Base-by-base conservation (phyloP, 108 stramenopile species). In the Epithemia pelagica region DNA sequence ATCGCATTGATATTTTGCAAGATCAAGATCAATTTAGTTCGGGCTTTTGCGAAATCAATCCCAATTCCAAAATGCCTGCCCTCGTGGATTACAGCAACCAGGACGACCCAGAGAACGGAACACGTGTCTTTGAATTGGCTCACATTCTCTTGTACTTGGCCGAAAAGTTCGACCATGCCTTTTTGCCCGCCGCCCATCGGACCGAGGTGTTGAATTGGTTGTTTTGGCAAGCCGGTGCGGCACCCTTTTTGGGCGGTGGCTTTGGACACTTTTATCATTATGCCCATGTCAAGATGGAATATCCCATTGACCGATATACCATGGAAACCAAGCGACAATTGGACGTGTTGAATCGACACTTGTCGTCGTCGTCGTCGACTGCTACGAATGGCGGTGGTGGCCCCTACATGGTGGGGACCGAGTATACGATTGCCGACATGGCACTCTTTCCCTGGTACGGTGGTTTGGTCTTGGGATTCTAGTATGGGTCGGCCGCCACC, bases 41-140 rank as follows among this genome's bases (percentile, higher is more conserved):
- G 8, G 92, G 85, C 2, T 95, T 94, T 74, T 86, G 89, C 2
- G 63, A 67, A 20, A 60, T 95, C 51, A 95, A 95, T 65, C 95
- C 95, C 3, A 95, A 95, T 74, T 82, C 81, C 52, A 93, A 94
- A 72, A 94, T 95, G 51, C 95, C 95, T 33, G 90, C 89, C 32
- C 33, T 92, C 62, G 58, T 86, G 57, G 88, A 78, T 24, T 53
- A 53, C 20, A 59, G 60, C 2, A 71, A 72, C 25, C 51, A 46
- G 22, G 54, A 79, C 46, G 72, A 75, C 46, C 85, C 85, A 2
- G 37, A 86, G 0, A 20, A 52, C 18, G 83, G 83, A 2, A 33
- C 86, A 0, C 73, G 76, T 28, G 71, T 95, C 0, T 96, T 94
- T 74, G 95, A 96, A 75, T 72, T 77, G 0, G 95, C 76, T 8